Base-by-base conservation (phyloP, 139 green algal genomes). In the Chlorella ohadii region DNA sequence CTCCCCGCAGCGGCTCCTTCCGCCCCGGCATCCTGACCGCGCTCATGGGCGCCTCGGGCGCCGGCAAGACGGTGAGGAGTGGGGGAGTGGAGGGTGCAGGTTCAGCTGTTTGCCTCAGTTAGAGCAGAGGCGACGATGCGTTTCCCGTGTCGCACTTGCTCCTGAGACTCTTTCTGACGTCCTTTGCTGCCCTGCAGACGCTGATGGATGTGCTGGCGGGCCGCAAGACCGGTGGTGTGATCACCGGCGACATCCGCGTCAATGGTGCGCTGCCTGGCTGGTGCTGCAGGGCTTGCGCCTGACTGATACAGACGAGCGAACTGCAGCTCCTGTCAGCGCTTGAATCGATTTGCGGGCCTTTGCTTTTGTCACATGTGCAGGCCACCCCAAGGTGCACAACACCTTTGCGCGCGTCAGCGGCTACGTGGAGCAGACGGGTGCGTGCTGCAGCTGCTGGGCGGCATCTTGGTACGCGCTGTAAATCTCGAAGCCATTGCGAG, bases 201-300 rank as follows among this genome's bases (percentile, higher is more conserved):
- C 81, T 93, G 31, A 92, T 93, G 89, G 89, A 93, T 59, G 88
- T 93, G 70, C 71, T 93, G 55, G 89, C 89, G 19, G 87, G 89
- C 19, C 85, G 90, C 73, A 94, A 94, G 74, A 93, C 86, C 34
- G 76, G 76, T 36, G 76, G 90, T 27, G 20, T 64, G 17, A 78
- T 78, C 38, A 83, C 79, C 15, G 92, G 92, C 17, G 91, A 96
- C 56, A 86, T 95, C 64, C 84, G 81, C 68, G 87, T 95, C 19
- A 92, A 92, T 34, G 92, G 1, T 84, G 85, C 15, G 67, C 33
- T 17, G 3, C 2, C 28, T 23, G 31, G 16, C 13, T 16, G 16
- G 9, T 71, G 33, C 17, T 44, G 28, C 9, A 38, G n/a, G n/a
- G n/a, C n/a, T n/a, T n/a, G n/a, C n/a, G n/a, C n/a, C n/a, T n/a